Evolutionary conservation across 352 stramenopile genomes (phyloP), one percentile per base, ranked within the genome.

Genomic region (Achlya hypogyna): DNA sequence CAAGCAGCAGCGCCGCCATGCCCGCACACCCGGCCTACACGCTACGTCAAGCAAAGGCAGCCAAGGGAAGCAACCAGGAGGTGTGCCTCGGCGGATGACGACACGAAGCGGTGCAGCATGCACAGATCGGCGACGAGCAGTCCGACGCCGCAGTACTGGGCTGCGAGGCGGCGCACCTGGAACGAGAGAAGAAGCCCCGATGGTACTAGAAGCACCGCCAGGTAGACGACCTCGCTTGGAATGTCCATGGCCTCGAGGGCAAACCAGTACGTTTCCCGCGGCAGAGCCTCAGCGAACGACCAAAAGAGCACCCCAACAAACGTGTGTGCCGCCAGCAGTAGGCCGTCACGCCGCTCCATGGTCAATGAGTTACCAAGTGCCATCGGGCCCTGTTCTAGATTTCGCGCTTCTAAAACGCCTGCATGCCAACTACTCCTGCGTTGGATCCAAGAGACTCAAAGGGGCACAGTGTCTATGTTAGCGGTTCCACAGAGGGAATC

Each of bases 201-300:
- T 5, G 43, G 43, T 4, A 43, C 10, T 29, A 67, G 29, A 10
- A 67, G 0, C 18, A 64, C 53, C 22, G 12, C 42, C 23, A 67
- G 34, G 32, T 49, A 67, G 14, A 29, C 29, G 20, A 67, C 18
- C 18, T 67, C 31, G 51, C 9, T 35, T 0, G 60, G 51, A 14
- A 67, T 16, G 12, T 58, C 51, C 60, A 67, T 67, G 22, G 40
- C 51, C 9, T 54, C 3, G 32, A 67, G 60, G 18, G 38, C 56
- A 34, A 67, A 67, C 60, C 60, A 67, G 34, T 67, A 67, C 8
- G 59, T 27, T 22, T 67, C 60, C 1, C 60, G 60, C 14, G 60
- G 60, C 25, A 67, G 51, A 18, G 16, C 5, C 20, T 59, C 40
- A 14, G 43, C 10, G 28, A 67, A n/a, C 31, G 47, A 28, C 60